Base-by-base conservation (phyloP, 176 grass and related monocot genomes). In the Eremochloa ophiuroides region DNA sequence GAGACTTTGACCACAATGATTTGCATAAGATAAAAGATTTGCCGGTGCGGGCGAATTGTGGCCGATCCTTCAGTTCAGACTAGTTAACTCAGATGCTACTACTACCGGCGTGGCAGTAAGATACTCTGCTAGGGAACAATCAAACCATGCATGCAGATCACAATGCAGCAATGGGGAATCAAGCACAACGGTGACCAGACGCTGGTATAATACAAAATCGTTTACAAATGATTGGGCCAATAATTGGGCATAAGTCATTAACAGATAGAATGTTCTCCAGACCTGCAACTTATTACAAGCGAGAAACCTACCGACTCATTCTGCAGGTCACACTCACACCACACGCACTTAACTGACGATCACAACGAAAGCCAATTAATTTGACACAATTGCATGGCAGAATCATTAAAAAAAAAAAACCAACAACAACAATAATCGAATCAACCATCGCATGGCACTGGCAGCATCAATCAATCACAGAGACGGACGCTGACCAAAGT, bases 1-100 rank as follows among this genome's bases (percentile, higher is more conserved):
- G 37, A 70, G 38, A 26, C 6, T 70, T 43, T 70, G n/a, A 70
- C 39, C 27, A 58, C 46, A 59, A 81, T 81, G 46, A 86, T 80
- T 66, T 42, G 20, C 29, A 27, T 15, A 74, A 41, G 67, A 27
- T 43, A 28, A 10, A 38, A 7, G 5, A 27, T 70, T 70, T 37
- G 16, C 30, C 61, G 15, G 16, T 65, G 62, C 51, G 25, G n/a
- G n/a, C 7, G 31, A 27, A 44, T 71, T 44, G 59, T 62, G 26
- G n/a, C 11, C 3, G 22, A 86, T 67, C 44, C 18, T 16, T 50
- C 26, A 42, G 18, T 34, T 47, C 23, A 14, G 13, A 30, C 17
- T 63, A 34, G 25, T 63, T 73, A 75, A 80, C 44, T 46, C 22
- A 86, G 35, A 51, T 13, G 8, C 22, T 35, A 80, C n/a, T 30